A percentile compares a stretch with the other conserved stretches of the same genome.
These are phyloP conservation scores for Ormosia emarginata DNA, from an alignment of 306 rosid genomes.

Conservation along the genomic window DNA sequence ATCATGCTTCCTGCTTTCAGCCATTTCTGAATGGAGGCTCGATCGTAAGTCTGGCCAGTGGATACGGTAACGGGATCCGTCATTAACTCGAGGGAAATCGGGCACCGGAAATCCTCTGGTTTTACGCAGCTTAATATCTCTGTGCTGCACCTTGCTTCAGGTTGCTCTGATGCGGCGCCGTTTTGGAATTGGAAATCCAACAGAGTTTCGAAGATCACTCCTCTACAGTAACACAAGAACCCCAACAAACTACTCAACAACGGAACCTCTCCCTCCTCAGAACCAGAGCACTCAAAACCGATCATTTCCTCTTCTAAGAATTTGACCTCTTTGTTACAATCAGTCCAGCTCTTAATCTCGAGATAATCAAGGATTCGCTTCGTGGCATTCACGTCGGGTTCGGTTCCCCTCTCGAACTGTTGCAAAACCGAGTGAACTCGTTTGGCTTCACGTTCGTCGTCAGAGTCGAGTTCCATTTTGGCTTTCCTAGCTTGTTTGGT, in stretches of 20 bases:
- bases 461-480: constrained; percentile 37
- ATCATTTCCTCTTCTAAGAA: constrained; percentile 60
- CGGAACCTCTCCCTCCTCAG: constrained; percentile 35
- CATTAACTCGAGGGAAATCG: constrained; percentile 80
- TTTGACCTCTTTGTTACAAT: constrained; percentile 50
- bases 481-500: constrained; percentile 56
- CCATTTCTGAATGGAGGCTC: constrained; percentile 76
- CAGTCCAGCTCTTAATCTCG: constrained; percentile 52
- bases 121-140: constrained; percentile 42
- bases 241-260: constrained; percentile 59
- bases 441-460: constrained; percentile 28
- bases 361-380: constrained; percentile 42
- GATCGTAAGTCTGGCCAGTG: constrained; percentile 92
- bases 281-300: not conserved
- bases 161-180: too few species aligned
- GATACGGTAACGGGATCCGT: constrained; percentile 81
- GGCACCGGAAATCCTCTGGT: constrained; percentile 73
- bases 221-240: constrained; percentile 58
- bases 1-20: constrained; percentile 55
- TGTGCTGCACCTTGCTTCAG: constrained; percentile 6
- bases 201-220: constrained; percentile 47
- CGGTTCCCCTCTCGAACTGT: constrained; percentile 53
- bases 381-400: constrained; percentile 37
- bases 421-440: constrained; percentile 27
- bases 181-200: too few species aligned